These are phyloP conservation scores for Neofusicoccum parvum DNA, from an alignment of 2,329 filamentous ascomycete genomes.

Conservation along the genomic window DNA sequence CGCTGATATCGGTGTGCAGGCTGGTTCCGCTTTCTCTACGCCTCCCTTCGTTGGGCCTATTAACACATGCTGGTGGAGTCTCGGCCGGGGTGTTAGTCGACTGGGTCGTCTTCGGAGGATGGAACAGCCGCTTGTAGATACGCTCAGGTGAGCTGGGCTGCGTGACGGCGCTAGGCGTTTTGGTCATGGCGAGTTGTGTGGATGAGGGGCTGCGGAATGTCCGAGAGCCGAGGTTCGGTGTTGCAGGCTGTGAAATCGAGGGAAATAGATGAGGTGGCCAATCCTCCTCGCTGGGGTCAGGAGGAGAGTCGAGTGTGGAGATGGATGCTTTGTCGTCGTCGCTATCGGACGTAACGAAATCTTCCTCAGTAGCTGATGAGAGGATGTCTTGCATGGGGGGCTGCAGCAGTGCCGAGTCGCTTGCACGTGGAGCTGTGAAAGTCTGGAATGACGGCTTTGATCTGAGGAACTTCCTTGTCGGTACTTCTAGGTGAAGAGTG, in stretches of 20 bases:
- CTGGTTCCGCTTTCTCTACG: slow-evolving; percentile 8
- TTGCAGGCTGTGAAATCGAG: slow-evolving; percentile 34
- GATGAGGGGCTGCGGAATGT: slow-evolving; percentile 24
- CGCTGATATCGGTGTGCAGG: slow-evolving; percentile 32
- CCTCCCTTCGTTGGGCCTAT: slow-evolving; percentile 16
- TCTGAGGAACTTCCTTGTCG: not conserved
- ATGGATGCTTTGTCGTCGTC: slow-evolving; percentile 22
- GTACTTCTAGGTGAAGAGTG: slow-evolving; percentile 8
- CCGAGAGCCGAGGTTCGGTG: slow-evolving; percentile 24
- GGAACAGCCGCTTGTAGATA: slow-evolving; percentile 47
- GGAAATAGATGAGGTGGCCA: slow-evolving; percentile 28
- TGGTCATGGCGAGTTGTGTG: slow-evolving; percentile 24
- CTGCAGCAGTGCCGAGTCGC: slow-evolving; percentile 19
- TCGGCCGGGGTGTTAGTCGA: slow-evolving; percentile 7
- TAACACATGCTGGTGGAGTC: not conserved
- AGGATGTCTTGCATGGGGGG: slow-evolving; percentile 11
- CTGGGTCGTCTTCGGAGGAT: slow-evolving; percentile 27
- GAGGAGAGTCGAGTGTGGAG: slow-evolving; percentile 28
- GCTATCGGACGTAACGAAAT: slow-evolving; percentile 14
- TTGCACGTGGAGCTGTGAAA: slow-evolving; percentile 1
- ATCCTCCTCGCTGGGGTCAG: slow-evolving; percentile 19
- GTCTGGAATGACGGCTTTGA: not conserved
- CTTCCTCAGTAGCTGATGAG: slow-evolving; percentile 22
- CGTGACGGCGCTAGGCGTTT: slow-evolving; percentile 16
- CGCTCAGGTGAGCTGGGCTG: slow-evolving; percentile 42